Base-by-base conservation (phyloP, 345 rosid genomes). In the Populus pruinosa region DNA sequence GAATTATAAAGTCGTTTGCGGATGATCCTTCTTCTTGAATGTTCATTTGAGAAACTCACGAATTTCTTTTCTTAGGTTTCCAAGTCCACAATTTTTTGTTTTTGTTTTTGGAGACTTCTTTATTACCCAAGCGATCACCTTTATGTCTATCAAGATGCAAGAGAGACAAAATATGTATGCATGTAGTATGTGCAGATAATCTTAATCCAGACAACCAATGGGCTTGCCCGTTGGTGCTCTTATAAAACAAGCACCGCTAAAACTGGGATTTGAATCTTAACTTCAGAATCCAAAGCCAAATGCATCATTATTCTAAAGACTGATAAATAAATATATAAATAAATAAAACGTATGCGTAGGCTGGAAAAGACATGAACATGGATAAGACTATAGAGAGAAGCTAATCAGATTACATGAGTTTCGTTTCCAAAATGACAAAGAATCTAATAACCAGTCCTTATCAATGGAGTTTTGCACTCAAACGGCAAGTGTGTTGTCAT, bases 381-480 rank as follows among this genome's bases (percentile, higher is more conserved):
- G 29, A 31, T 44, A 77, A 33, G 49, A 8, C 25, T 2, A 65
- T 65, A 31, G 69, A 18, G 59, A 69, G 36, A n/a, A 62, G 25
- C 44, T n/a, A 27, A 29, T 68, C 65, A 62, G 63, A 79, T 69
- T 18, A 80, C 29, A 9, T 43, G 47, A 36, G 36, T 38, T 75
- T 70, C 47, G 12, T 38, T 75, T 47, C 71, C 79, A 70, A 71
- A 0, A 17, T n/a, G 76, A 70, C 44, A 33, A 78, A 47, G n/a
- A 56, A 29, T 18, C 50, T 9, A 56, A 13, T 2, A 5, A 69
- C 0, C 18, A 35, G 83, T 74, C 83, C 35, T 55, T 61, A 36
- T 78, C 80, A 44, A 29, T 41, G 11, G 86, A 78, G 84, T 84
- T 68, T 13, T 81, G 72, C 62, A 81, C 84, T 81, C 86, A 81